phyloP scores from a whole-genome alignment of 768 basidiomycete genomes.

The Saitozyma podzolica region DNA sequence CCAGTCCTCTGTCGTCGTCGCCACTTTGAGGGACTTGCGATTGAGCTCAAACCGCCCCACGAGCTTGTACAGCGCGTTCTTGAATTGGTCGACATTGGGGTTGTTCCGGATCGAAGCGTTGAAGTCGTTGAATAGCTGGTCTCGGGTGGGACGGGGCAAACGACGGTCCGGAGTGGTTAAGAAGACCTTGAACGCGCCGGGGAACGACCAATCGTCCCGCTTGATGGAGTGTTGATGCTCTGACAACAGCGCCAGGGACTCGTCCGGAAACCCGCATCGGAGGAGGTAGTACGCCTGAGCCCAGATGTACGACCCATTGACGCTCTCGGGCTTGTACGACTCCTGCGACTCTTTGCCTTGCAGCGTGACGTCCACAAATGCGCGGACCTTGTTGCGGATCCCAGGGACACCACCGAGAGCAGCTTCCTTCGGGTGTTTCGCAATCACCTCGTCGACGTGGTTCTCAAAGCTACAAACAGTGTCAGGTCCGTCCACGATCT shows the following conservation, averaged over 20 bases:
- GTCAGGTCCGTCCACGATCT: not conserved
- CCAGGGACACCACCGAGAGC: conserved; percentile 88
- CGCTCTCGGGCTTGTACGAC: conserved; percentile 83
- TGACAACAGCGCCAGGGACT: conserved; percentile 75
- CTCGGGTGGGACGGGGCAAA: conserved; percentile 55
- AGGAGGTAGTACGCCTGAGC: conserved; percentile 91
- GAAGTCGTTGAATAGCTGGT: conserved; percentile 64
- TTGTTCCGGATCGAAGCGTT: conserved; percentile 80
- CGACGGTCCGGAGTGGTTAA: conserved; percentile 73
- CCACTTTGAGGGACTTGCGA: conserved; percentile 78
- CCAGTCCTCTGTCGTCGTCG: conserved; percentile 95
- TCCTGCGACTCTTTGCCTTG: conserved; percentile 64
- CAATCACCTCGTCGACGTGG: conserved; percentile 73
- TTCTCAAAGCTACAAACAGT: conserved; percentile 47
- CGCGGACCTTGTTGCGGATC: conserved; percentile 81
- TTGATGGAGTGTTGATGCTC: conserved; percentile 64
- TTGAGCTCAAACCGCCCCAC: conserved; percentile 87
- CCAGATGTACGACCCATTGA: conserved; percentile 87
- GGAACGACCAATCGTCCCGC: conserved; percentile 78
- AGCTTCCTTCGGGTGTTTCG: conserved; percentile 78
- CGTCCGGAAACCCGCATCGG: conserved; percentile 75
- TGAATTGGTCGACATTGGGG: conserved; percentile 83
- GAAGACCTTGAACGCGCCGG: conserved; percentile 79
- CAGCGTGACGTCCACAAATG: conserved; percentile 78
- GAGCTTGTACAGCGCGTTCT: conserved; percentile 90